A percentile compares a stretch with the other conserved stretches of the same genome.
These are phyloP conservation scores for Penicillium sp. DNA, from an alignment of 2,329 filamentous ascomycete species.

Conservation along the genomic window DNA sequence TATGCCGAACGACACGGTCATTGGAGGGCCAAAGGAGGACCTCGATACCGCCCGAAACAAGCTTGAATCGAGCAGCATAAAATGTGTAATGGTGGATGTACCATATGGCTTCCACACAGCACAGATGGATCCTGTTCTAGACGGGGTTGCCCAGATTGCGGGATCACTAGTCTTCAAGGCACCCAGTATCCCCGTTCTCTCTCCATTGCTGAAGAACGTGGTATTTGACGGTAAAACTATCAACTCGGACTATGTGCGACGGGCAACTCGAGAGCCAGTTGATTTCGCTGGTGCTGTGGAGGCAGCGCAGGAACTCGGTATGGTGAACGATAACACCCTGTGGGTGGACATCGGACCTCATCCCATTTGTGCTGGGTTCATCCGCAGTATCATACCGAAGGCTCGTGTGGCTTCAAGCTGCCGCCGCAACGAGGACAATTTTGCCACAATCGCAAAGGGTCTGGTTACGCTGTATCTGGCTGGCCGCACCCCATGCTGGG, in stretches of 20 bases:
- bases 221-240: constrained; percentile 63
- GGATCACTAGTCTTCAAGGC: constrained; percentile 14
- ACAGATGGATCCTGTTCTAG: constrained; percentile 28
- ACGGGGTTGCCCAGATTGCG: constrained; percentile 7
- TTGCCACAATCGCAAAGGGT: constrained; percentile 68
- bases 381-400: constrained; percentile 66
- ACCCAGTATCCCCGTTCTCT: constrained; percentile 60
- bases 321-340: constrained; percentile 66
- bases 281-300: constrained; percentile 69
- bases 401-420: constrained; percentile 64
- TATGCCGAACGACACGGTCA: constrained; percentile 73
- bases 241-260: constrained; percentile 65
- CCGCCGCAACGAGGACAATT: constrained; percentile 66
- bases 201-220: constrained; percentile 66
- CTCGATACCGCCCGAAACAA: constrained; percentile 59
- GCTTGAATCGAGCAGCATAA: constrained; percentile 61
- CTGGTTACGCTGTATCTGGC: constrained; percentile 62
- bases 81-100: constrained; percentile 66
- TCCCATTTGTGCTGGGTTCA: constrained; percentile 71
- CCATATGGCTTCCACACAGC: constrained; percentile 60
- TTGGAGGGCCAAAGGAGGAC: constrained; percentile 65
- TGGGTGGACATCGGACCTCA: constrained; percentile 77
- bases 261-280: constrained; percentile 70
- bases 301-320: constrained; percentile 56
- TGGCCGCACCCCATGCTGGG: constrained; percentile 70